These are phyloP conservation scores for Bonia amplexicaulis DNA, from an alignment of 176 grass and related monocot species.

Conservation along the genomic window DNA sequence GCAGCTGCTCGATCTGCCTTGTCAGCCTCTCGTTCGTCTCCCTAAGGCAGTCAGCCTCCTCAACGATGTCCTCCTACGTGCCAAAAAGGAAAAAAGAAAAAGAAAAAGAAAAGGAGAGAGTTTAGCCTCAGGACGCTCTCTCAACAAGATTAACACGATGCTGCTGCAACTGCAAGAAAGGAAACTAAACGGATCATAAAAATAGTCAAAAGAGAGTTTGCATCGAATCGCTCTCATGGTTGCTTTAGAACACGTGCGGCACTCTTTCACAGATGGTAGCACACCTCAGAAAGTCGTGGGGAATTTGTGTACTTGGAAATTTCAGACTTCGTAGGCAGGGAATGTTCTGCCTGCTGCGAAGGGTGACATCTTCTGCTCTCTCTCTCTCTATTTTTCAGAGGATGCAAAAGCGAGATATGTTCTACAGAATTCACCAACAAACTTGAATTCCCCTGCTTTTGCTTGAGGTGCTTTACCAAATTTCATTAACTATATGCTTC, in stretches of 20 bases:
- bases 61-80: slow-evolving; percentile 37
- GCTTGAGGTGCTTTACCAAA: neutral
- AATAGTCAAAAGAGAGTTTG: neutral
- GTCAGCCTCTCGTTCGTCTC: slow-evolving; percentile 55
- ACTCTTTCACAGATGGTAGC: neutral
- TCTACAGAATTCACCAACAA: neutral
- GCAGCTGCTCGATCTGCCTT: slow-evolving; percentile 67
- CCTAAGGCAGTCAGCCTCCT: slow-evolving; percentile 38
- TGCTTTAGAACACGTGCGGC: neutral
- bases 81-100: neutral
- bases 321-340: neutral
- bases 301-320: neutral
- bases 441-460: neutral
- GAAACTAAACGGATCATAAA: neutral
- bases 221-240: neutral
- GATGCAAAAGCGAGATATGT: neutral
- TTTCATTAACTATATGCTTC: neutral
- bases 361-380: neutral
- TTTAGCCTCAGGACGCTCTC: neutral
- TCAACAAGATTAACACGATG: neutral
- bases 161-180: too few relatives aligned
- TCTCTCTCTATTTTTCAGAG: neutral
- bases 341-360: neutral
- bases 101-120: neutral
- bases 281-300: neutral